Evolutionary conservation across 2,329 filamentous ascomycete species (phyloP).

Genomic region (Talaromyces piceae): DNA sequence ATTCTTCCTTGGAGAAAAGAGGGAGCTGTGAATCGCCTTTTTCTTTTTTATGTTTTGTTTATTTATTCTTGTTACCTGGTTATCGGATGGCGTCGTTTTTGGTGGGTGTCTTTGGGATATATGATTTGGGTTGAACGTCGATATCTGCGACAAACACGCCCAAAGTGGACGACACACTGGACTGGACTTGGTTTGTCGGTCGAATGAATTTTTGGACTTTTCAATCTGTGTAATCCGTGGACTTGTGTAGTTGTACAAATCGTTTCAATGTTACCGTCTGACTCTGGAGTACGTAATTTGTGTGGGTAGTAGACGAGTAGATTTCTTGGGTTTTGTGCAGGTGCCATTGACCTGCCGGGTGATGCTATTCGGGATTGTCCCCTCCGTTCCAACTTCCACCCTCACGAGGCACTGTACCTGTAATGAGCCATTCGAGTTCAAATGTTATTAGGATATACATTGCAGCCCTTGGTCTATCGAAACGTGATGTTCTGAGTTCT

Average conservation of each 20-base stretch:
- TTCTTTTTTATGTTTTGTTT: background rate
- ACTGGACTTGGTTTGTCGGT: background rate
- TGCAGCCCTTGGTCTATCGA: too few relatives aligned
- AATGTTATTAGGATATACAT: too few relatives aligned
- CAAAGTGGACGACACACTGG: background rate
- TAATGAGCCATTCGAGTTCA: too few relatives aligned
- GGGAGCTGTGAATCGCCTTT: background rate
- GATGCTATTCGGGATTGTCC: background rate
- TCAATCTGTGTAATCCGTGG: background rate
- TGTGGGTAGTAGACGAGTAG: too few relatives aligned
- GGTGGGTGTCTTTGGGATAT: slow-evolving; percentile 29
- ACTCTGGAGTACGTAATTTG: too few relatives aligned
- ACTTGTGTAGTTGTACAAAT: background rate
- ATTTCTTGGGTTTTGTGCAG: too few relatives aligned
- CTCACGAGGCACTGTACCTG: too few relatives aligned
- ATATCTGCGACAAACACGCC: too few relatives aligned
- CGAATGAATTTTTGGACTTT: slow-evolving; percentile 2
- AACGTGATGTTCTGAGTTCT: too few relatives aligned
- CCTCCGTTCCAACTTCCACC: too few relatives aligned
- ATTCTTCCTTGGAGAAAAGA: background rate
- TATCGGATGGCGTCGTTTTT: slow-evolving; percentile 29
- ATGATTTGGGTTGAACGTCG: slow-evolving; percentile 9
- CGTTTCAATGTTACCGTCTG: too few relatives aligned
- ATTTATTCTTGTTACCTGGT: slow-evolving; percentile 15
- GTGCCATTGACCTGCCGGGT: background rate